These are phyloP conservation scores for Saccharomycopsis sp. DNA, from an alignment of 805 yeast genomes.

Conservation along the genomic window DNA sequence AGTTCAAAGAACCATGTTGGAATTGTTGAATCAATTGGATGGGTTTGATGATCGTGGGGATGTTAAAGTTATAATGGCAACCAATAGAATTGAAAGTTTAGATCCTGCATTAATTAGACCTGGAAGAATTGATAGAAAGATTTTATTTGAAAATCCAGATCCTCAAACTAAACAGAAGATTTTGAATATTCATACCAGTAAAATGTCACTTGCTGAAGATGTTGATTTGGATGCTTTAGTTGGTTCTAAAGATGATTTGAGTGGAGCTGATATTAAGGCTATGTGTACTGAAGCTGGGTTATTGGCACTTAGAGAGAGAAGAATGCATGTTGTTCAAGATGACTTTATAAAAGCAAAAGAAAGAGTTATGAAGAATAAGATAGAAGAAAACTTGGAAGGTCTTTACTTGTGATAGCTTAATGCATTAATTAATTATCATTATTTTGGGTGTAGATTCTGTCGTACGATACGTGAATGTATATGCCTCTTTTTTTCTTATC, in stretches of 20 bases:
- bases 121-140: conserved; percentile 94
- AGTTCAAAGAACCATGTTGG: conserved; percentile 97
- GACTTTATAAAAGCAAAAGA: conserved; percentile 79
- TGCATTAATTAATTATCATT: too few species aligned
- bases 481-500: too few species aligned
- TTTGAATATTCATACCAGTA: conserved; percentile 86
- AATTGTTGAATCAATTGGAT: conserved; percentile 87
- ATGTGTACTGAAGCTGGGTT: conserved; percentile 97
- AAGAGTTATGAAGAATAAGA: conserved; percentile 56
- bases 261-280: conserved; percentile 97
- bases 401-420: conserved; percentile 48
- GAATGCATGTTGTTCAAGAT: conserved; percentile 96
- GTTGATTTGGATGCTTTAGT: conserved; percentile 87
- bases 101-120: conserved; percentile 96
- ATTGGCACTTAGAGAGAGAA: conserved; percentile 90
- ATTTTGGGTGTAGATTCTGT: too few species aligned
- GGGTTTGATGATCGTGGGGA: conserved; percentile 93
- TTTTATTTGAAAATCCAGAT: conserved; percentile 95
- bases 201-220: conserved; percentile 93
- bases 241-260: conserved; percentile 93
- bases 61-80: conserved; percentile 95
- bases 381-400: conserved; percentile 60
- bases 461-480: too few species aligned
- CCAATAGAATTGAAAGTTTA: conserved; percentile 85
- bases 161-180: conserved; percentile 90